Conservation (phyloP, 2,329 filamentous ascomycete genomes). For the Geosmithia putterillii region DNA sequence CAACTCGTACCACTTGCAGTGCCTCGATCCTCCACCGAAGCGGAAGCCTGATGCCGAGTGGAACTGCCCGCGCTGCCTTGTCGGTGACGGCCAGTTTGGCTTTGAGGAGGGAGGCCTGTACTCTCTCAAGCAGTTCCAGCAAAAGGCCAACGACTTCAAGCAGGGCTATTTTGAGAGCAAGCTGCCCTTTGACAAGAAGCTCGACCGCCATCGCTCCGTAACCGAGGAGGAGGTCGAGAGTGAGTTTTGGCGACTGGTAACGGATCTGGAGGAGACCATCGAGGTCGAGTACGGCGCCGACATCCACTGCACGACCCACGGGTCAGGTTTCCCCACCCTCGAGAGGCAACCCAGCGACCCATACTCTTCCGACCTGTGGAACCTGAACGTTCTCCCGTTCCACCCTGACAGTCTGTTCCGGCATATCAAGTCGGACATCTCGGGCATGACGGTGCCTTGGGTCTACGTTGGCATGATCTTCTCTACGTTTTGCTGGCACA, state of each 20-base stretch:
- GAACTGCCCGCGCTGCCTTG: constrained; percentile 91
- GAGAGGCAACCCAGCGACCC: constrained; percentile 80
- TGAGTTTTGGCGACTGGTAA: constrained; percentile 93
- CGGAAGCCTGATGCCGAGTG: constrained; percentile 74
- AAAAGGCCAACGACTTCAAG: constrained; percentile 92
- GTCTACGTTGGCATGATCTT: constrained; percentile 99
- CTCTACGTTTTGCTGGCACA: constrained; percentile 99
- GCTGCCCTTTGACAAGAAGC: constrained; percentile 74
- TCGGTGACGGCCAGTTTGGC: constrained; percentile 91
- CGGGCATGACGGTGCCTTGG: constrained; percentile 98
- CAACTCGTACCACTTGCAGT: constrained; percentile 72
- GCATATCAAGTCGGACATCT: constrained; percentile 96
- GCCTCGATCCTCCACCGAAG: constrained; percentile 76
- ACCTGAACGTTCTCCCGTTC: constrained; percentile 83
- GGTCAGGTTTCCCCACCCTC: constrained; percentile 89
- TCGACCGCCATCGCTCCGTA: constrained; percentile 58
- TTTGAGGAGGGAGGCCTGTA: constrained; percentile 96
- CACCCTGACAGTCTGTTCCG: constrained; percentile 87
- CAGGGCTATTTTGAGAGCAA: constrained; percentile 85
- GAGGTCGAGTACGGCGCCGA: constrained; percentile 98
- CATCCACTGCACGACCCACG: constrained; percentile 95
- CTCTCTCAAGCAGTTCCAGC: constrained; percentile 89
- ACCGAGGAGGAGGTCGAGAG: constrained; percentile 92
- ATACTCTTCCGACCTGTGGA: constrained; percentile 89
- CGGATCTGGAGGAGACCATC: constrained; percentile 86